Evolutionary conservation across 129 eudicot species (phyloP).

Genomic region (Smallanthus sonchifolius): DNA sequence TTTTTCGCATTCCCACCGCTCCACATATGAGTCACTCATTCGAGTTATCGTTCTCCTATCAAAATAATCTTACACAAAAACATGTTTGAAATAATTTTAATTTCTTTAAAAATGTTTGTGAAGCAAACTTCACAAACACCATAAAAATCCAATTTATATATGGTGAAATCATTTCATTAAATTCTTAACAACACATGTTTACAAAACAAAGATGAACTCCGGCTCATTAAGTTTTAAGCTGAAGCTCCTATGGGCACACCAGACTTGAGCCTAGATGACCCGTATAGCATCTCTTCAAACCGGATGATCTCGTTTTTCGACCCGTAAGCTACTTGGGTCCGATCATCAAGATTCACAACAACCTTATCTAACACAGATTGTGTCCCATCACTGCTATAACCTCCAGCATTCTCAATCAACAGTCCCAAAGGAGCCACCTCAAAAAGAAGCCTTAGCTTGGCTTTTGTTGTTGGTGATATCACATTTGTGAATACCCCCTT

Average conservation of each 20-base stretch:
- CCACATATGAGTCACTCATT: no score
- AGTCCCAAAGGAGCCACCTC: constrained; percentile 98
- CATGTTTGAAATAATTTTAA: background rate
- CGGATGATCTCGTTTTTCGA: constrained; percentile 92
- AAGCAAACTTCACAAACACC: background rate
- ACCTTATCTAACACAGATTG: constrained; percentile 85
- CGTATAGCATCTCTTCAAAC: constrained; percentile 88
- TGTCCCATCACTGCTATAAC: constrained; percentile 86
- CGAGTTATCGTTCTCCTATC: no score
- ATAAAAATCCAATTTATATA: constrained; percentile 10
- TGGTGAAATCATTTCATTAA: constrained; percentile 15
- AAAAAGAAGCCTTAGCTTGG: constrained; percentile 85
- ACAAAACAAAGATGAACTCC: constrained; percentile 12
- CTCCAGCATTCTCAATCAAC: constrained; percentile 93
- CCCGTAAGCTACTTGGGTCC: constrained; percentile 97
- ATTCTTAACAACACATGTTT: constrained; percentile 21
- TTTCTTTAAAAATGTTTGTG: background rate
- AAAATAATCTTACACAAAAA: no score
- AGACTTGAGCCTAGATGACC: constrained; percentile 83
- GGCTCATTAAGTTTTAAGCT: constrained; percentile 35
- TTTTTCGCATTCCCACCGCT: no score
- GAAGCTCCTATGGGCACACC: constrained; percentile 90
- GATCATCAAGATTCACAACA: constrained; percentile 65
- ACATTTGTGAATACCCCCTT: constrained; percentile 96
- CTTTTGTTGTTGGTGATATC: constrained; percentile 77